A percentile compares a stretch with the other conserved stretches of the same genome.
phyloP scores from a whole-genome alignment of 2,329 filamentous ascomycete species.

The Fusarium luffae region DNA sequence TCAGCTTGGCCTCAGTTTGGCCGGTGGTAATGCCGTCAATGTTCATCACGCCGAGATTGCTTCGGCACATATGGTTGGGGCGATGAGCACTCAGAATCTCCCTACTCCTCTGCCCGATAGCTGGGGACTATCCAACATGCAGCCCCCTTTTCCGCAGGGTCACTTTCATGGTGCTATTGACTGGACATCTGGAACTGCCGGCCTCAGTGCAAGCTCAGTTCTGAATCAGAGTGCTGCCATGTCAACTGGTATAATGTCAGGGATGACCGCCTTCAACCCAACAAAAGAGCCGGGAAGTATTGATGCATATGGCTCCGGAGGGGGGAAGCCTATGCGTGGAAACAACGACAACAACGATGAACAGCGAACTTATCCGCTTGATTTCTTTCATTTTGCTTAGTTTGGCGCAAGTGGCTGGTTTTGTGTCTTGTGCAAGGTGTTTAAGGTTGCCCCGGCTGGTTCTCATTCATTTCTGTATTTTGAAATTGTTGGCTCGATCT shows the following conservation, averaged over 20 bases:
- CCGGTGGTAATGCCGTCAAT: constrained; percentile 45
- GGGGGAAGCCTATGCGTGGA: constrained; percentile 42
- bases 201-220: constrained; percentile 47
- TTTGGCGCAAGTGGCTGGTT: constrained; percentile 1
- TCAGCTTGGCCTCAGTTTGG: constrained; percentile 46
- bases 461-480: neutral
- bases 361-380: constrained; percentile 52
- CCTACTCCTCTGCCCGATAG: constrained; percentile 39
- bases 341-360: constrained; percentile 27
- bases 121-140: constrained; percentile 46
- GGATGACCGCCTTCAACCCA: constrained; percentile 19
- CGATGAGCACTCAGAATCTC: constrained; percentile 44
- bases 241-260: constrained; percentile 43
- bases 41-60: constrained; percentile 38
- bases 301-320: constrained; percentile 47
- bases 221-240: constrained; percentile 43
- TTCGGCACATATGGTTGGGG: constrained; percentile 14
- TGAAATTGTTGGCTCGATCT: neutral
- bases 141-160: constrained; percentile 25
- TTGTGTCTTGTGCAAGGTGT: constrained; percentile 20
- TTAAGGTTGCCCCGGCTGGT: constrained; percentile 2
- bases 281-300: constrained; percentile 41
- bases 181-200: constrained; percentile 45
- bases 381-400: constrained; percentile 53
- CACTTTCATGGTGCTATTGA: constrained; percentile 45